phyloP scores from a whole-genome alignment of 257 asterid species.

The Coffea eugenioides region DNA sequence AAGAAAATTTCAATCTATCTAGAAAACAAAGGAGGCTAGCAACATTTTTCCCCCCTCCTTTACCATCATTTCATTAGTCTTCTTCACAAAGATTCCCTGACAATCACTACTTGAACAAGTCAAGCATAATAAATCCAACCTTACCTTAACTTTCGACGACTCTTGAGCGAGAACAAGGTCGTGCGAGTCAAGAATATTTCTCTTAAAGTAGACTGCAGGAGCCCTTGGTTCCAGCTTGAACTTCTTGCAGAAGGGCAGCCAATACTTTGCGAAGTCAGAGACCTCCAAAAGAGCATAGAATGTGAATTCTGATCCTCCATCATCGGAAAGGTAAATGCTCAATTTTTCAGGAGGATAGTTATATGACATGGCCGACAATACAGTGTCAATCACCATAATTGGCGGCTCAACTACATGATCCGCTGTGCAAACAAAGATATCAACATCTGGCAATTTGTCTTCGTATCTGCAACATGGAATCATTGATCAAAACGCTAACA shows the following conservation, averaged over 20 bases:
- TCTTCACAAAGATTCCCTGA: background rate
- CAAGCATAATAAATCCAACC: background rate
- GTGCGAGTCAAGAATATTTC: background rate
- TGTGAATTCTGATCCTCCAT: constrained; percentile 52
- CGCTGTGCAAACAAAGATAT: constrained; percentile 28
- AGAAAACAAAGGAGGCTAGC: too few species aligned
- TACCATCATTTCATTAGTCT: background rate
- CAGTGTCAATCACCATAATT: constrained; percentile 40
- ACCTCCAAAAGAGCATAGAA: constrained; percentile 59
- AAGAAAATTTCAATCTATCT: background rate
- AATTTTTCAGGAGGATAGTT: constrained; percentile 47
- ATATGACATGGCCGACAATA: constrained; percentile 45
- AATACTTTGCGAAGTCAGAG: constrained; percentile 34
- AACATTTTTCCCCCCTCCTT: too few species aligned
- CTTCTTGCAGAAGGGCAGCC: constrained; percentile 61
- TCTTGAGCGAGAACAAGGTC: constrained; percentile 29
- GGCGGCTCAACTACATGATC: constrained; percentile 57
- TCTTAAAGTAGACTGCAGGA: constrained; percentile 41
- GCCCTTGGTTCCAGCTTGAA: constrained; percentile 48
- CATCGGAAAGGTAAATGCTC: constrained; percentile 55
- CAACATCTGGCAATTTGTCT: constrained; percentile 32
- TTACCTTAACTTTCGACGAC: constrained; percentile 41
- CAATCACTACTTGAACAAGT: background rate
- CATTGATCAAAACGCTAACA: background rate
- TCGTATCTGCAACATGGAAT: constrained; percentile 31